Evolutionary conservation across 768 basidiomycete genomes (phyloP), one percentile per base, ranked within the genome.

Genomic region (Termitomyces sp.): DNA sequence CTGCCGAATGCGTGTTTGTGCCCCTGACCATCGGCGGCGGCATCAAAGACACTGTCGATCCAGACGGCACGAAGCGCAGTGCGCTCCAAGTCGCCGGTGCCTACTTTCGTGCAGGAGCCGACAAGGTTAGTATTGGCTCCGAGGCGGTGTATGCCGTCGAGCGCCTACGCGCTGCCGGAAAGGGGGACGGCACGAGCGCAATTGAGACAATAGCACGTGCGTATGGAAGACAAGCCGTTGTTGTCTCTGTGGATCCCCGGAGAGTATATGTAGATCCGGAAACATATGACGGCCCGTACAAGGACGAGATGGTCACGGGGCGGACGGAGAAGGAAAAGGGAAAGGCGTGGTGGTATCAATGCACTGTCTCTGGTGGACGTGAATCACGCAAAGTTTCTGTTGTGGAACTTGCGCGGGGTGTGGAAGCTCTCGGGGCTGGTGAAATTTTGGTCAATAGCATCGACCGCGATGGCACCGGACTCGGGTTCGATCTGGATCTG

Each of bases 1-100:
- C 95, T 0, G 95, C 97, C 1, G 84, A 92, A 70, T 82, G 84
- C 52, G 84, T 98, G 44, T 98, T 95, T 65, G 94, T 99, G 1
- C 97, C 97, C n/a, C 81, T 99, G 37, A 98, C 97, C 16, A 95
- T 99, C 63, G 97, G 97, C 25, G 97, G 97, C 21, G 97, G 97
- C 2, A 98, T 99, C 77, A 95, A 95, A 71, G 95, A 97, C 71
- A 88, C 88, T 19, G 76, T 91, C 65, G 97, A 99, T 68, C 97
- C 97, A 0, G 97, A 99, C 70, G 95, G 95, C 35, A 96, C 95
- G 5, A 76, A 75, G 58, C 89, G 85, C 59, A 79, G 83, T 29
- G 97, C 97, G 14, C 80, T 97, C 56, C 95, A 98, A 70, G 97
- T 98, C 47, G 97, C 97, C 4, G 89, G 92, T 9, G 85, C 88